Base-by-base conservation (phyloP, 116 monocot genomes). In the Iris pallida region DNA sequence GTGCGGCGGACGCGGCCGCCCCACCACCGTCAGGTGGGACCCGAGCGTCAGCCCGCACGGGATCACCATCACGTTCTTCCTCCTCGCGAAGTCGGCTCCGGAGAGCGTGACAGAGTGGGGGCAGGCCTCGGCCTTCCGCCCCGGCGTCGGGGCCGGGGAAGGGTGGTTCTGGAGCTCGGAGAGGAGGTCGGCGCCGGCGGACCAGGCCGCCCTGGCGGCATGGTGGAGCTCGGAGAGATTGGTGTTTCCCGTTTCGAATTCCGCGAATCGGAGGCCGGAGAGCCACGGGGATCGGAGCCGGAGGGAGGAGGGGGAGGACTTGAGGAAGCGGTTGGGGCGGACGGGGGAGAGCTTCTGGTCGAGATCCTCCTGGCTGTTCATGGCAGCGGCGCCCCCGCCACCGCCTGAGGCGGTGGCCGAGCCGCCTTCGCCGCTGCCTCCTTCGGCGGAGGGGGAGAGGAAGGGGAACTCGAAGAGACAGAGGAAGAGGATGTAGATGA, bases 11-110 rank as follows among this genome's bases (percentile, higher is more conserved):
- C 44, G 48, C 9, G 86, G 83, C 55, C 47, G 68, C 47, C 58
- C 90, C 14, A 86, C 90, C 44, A 90, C 46, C 16, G 86, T 90
- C 63, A 90, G 63, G 63, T 86, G 86, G 44, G 90, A 90, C 13
- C 90, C 90, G 20, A 90, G 67, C n/a, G 86, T 81, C 47, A 90
- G 75, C n/a, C 90, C 90, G 54, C 90, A 90, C 3, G 90, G 90
- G 16, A 90, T 73, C 42, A 76, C 45, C 70, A 90, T 63, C 45
- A 83, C 75, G 45, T 60, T 70, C 45, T 78, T 78, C 16, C 56
- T 48, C 7, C 66, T 20, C 20, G 40, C 41, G 30, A 90, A 76
- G 57, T 83, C 68, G 8, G 10, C 55, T 8, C 83, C 86, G 5
- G 70, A 45, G 10, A 90, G 30, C 62, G 55, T 70, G 16, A 90